Conservation (phyloP, 176 grass and related monocot species). For the Aegilops bicornis region DNA sequence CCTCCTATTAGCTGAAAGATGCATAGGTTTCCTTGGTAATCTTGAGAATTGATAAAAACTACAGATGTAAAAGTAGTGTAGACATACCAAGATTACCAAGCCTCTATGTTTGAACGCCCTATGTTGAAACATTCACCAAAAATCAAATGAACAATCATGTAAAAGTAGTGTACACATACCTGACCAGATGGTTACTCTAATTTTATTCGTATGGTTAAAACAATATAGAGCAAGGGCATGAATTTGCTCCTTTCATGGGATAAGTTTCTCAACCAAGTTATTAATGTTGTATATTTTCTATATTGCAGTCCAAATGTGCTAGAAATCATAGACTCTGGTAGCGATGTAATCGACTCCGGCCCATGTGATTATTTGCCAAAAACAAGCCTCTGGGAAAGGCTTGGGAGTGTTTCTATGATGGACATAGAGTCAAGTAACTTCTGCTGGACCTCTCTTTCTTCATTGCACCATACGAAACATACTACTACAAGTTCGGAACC, state of each 20-base stretch:
- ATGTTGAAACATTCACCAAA: background rate
- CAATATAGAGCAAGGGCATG: background rate
- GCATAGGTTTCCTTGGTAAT: background rate
- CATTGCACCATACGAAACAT: constrained; percentile 87
- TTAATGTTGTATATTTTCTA: background rate
- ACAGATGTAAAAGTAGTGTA: background rate
- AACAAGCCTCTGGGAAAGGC: constrained; percentile 68
- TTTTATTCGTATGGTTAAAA: background rate
- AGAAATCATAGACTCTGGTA: constrained; percentile 32
- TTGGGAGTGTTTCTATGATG: constrained; percentile 73
- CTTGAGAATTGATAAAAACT: background rate
- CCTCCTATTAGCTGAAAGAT: background rate
- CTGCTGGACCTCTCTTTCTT: constrained; percentile 67
- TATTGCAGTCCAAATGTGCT: constrained; percentile 53
- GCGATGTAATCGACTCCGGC: constrained; percentile 10
- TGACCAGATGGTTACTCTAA: background rate
- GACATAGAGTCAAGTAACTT: constrained; percentile 83
- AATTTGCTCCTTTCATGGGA: constrained; percentile 2
- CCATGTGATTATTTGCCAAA: constrained; percentile 45
- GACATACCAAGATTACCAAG: too few relatives aligned
- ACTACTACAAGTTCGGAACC: constrained; percentile 54
- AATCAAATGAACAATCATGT: background rate
- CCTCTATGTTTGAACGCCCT: background rate
- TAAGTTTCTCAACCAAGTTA: background rate
- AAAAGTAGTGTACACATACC: background rate